Percentiles rank a stretch among this genome's conserved stretches.
These are phyloP conservation scores for Teratosphaeria pseudoeucalypti DNA, from an alignment of 2,329 filamentous ascomycete genomes.

Conservation along the genomic window DNA sequence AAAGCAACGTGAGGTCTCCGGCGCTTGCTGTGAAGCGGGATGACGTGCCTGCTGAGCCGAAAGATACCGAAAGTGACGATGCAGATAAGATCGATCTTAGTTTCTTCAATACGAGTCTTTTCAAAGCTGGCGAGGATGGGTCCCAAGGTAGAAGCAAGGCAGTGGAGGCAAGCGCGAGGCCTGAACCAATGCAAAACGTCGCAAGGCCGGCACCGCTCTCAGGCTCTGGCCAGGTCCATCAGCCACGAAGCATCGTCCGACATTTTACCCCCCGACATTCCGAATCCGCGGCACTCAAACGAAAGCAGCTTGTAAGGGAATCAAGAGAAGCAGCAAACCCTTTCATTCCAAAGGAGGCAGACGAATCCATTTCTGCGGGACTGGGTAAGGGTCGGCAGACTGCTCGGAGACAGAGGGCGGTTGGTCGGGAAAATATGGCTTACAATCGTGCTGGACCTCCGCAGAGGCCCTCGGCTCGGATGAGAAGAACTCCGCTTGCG, in stretches of 20 bases:
- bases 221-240: background rate
- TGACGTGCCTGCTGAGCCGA: background rate
- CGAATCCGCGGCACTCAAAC: background rate
- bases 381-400: background rate
- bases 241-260: background rate
- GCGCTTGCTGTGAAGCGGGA: background rate
- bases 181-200: background rate
- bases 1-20: background rate
- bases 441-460: background rate
- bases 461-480: too few relatives aligned
- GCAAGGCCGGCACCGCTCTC: background rate
- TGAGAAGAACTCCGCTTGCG: background rate
- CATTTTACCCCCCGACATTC: background rate
- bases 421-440: background rate
- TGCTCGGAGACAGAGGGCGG: background rate
- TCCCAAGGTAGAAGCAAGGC: background rate
- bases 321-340: background rate
- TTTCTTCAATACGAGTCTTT: background rate
- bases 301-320: background rate
- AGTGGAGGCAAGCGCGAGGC: background rate
- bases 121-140: background rate
- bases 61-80: background rate
- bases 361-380: background rate
- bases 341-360: background rate
- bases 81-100: background rate